A percentile compares a stretch with the other conserved stretches of the same genome.
phyloP scores from a whole-genome alignment of 352 stramenopile species.

The Saprolegnia diclina region DNA sequence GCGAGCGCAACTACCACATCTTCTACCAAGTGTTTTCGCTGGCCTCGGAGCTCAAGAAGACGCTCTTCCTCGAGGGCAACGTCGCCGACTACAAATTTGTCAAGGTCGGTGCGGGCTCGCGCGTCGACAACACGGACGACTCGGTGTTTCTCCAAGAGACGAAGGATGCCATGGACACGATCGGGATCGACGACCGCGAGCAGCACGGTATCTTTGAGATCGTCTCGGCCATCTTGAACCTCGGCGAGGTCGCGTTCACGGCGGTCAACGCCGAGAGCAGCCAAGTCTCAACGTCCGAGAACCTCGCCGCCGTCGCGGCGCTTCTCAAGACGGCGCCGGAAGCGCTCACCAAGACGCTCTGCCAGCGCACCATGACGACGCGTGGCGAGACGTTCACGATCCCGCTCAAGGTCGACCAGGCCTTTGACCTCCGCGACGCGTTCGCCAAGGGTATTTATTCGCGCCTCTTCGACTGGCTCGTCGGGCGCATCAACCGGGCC shows the following conservation, averaged over 20 bases:
- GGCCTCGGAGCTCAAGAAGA: constrained; percentile 36
- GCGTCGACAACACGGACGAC: constrained; percentile 42
- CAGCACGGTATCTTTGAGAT: constrained; percentile 86
- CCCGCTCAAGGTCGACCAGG: constrained; percentile 78
- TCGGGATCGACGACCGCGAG: constrained; percentile 77
- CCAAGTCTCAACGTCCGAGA: constrained; percentile 59
- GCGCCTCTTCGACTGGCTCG: constrained; percentile 94
- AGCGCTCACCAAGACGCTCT: constrained; percentile 57
- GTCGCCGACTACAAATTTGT: constrained; percentile 77
- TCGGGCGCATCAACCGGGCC: constrained; percentile 90
- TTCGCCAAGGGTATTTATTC: constrained; percentile 93
- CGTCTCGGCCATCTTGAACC: constrained; percentile 86
- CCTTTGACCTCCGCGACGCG: constrained; percentile 86
- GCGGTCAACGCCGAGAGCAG: constrained; percentile 60
- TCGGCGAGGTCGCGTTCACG: constrained; percentile 90
- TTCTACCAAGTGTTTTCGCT: constrained; percentile 88
- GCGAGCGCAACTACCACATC: constrained; percentile 92
- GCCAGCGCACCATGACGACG: constrained; percentile 76
- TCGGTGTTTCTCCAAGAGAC: constrained; percentile 51
- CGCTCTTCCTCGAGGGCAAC: constrained; percentile 53
- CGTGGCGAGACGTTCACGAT: constrained; percentile 72
- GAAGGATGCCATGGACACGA: constrained; percentile 75
- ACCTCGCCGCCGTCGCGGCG: constrained; percentile 48
- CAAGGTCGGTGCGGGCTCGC: constrained; percentile 30
- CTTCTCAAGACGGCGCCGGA: constrained; percentile 51